phyloP scores from a whole-genome alignment of 345 rosid genomes.

The Ceriops zippeliana region DNA sequence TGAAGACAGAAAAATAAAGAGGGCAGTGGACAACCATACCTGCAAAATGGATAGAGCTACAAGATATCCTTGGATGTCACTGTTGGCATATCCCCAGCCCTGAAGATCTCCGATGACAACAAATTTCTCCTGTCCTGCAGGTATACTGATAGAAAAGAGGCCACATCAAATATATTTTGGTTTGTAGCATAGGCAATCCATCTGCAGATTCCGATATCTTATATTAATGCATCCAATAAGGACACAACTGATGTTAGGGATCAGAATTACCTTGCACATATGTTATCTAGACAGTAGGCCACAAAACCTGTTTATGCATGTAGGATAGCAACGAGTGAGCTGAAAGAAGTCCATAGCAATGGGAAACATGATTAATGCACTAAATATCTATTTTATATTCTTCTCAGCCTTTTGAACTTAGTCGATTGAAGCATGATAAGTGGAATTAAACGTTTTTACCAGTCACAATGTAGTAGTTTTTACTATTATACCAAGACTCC shows the following conservation, averaged over 20 bases:
- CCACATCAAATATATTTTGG: background rate
- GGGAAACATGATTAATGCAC: background rate
- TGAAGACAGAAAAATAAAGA: background rate
- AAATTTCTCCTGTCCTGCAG: slow-evolving; percentile 41
- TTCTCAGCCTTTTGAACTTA: no score
- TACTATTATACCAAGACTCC: no score
- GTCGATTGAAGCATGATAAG: no score
- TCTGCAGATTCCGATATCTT: no score
- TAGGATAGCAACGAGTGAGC: background rate
- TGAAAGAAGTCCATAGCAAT: background rate
- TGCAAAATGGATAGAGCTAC: slow-evolving; percentile 38
- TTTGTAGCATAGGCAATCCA: no score
- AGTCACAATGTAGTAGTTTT: no score
- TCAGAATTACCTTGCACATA: slow-evolving; percentile 33
- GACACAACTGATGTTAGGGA: background rate
- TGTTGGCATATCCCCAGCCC: slow-evolving; percentile 54
- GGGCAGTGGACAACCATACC: slow-evolving; percentile 15
- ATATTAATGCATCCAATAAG: background rate
- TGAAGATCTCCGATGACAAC: slow-evolving; percentile 41
- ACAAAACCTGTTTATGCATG: slow-evolving; percentile 30
- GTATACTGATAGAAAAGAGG: slow-evolving; percentile 28
- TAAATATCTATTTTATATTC: no score
- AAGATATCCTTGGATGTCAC: slow-evolving; percentile 40
- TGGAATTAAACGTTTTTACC: no score
- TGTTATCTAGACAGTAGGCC: slow-evolving; percentile 31